These are phyloP conservation scores for Kodamaea nitidulidarum DNA, from an alignment of 805 yeast genomes.

Conservation along the genomic window DNA sequence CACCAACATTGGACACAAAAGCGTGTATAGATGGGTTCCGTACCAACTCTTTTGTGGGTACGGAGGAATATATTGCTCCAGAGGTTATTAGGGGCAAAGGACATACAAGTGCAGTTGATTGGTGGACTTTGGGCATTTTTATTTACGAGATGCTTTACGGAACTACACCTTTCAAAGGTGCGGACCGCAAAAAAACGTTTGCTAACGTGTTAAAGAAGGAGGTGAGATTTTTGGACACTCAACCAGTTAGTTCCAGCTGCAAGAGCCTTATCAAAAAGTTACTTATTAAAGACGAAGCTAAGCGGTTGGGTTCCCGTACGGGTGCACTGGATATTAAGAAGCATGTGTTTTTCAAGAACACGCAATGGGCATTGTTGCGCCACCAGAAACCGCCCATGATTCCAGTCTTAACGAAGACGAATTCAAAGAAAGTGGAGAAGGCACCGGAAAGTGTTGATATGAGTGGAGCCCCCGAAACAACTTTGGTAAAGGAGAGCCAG, in stretches of 20 bases:
- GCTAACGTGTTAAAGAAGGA: slow-evolving; percentile 82
- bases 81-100: slow-evolving; percentile 97
- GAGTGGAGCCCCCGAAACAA: slow-evolving; percentile 14
- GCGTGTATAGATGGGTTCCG: slow-evolving; percentile 94
- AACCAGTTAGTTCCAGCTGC: slow-evolving; percentile 67
- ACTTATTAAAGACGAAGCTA: slow-evolving; percentile 81
- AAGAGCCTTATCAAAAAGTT: slow-evolving; percentile 76
- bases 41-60: slow-evolving; percentile 97
- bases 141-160: slow-evolving; percentile 94
- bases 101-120: slow-evolving; percentile 96
- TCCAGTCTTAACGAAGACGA: slow-evolving; percentile 58
- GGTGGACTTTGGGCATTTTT: slow-evolving; percentile 98
- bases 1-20: slow-evolving; percentile 81
- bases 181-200: slow-evolving; percentile 83
- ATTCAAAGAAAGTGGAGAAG: slow-evolving; percentile 10
- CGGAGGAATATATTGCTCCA: slow-evolving; percentile 98
- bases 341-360: slow-evolving; percentile 85
- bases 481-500: slow-evolving; percentile 25
- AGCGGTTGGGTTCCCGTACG: slow-evolving; percentile 82
- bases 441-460: slow-evolving; percentile 13
- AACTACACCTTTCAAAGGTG: slow-evolving; percentile 94
- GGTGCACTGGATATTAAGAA: slow-evolving; percentile 95
- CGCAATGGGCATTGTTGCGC: slow-evolving; percentile 93
- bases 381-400: slow-evolving; percentile 95
- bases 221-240: slow-evolving; percentile 69